Evolutionary conservation across 2,329 filamentous ascomycete species (phyloP).

Genomic region (Pyricularia grisea): DNA sequence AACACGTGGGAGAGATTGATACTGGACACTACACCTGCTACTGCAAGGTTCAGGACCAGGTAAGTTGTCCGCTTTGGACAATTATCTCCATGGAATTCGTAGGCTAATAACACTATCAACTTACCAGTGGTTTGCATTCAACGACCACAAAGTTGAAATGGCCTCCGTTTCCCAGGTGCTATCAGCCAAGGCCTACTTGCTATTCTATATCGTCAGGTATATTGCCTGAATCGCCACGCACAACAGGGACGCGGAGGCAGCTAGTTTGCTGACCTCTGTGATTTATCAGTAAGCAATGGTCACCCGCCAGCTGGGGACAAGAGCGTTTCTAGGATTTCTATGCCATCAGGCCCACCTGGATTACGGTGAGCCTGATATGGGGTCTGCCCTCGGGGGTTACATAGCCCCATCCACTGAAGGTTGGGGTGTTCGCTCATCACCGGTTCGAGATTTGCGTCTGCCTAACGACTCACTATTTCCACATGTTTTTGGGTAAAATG

Average conservation of each 20-base stretch:
- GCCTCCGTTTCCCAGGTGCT: conserved; percentile 80
- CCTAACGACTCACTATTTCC: not conserved
- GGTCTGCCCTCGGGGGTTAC: not conserved
- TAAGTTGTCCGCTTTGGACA: conserved; percentile 19
- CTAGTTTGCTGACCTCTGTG: conserved; percentile 1
- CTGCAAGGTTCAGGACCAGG: conserved; percentile 68
- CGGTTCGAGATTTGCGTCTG: not conserved
- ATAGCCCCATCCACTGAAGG: not conserved
- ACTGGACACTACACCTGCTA: conserved; percentile 92
- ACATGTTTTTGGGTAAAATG: not conserved
- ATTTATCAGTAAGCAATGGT: conserved; percentile 2
- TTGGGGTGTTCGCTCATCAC: not conserved
- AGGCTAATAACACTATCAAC: not conserved
- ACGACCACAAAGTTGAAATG: conserved; percentile 84
- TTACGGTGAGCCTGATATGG: not conserved
- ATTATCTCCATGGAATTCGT: not conserved
- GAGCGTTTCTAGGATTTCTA: not conserved
- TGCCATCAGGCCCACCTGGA: not conserved
- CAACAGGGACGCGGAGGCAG: not conserved
- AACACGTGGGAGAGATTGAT: conserved; percentile 88
- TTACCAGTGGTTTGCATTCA: conserved; percentile 82
- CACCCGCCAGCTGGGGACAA: not conserved
- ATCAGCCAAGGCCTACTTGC: conserved; percentile 74
- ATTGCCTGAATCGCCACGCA: conserved; percentile 28
- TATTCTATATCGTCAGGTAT: conserved; percentile 74